Percentiles rank a stretch among this genome's conserved stretches.
These are phyloP conservation scores for Saccharomycopsis malanga DNA, from an alignment of 805 yeast genomes.

Conservation along the genomic window DNA sequence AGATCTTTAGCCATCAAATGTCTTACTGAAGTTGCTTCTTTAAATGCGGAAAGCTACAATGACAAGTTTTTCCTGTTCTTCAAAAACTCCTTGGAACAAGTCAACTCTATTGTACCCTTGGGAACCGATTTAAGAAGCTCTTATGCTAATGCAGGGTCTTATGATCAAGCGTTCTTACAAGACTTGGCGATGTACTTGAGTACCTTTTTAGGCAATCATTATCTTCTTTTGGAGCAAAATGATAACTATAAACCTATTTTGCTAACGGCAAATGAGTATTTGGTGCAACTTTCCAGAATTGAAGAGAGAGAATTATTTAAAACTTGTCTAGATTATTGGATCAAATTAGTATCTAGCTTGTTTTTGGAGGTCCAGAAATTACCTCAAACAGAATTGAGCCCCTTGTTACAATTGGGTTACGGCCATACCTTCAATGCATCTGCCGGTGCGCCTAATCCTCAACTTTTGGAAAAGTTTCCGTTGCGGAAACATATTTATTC, in stretches of 20 bases:
- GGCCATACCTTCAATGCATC: constrained; percentile 35
- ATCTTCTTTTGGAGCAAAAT: constrained; percentile 50
- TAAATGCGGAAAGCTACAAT: constrained; percentile 47
- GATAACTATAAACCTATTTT: constrained; percentile 53
- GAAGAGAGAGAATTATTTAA: constrained; percentile 96
- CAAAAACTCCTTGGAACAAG: constrained; percentile 62
- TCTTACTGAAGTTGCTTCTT: constrained; percentile 79
- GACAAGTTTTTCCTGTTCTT: constrained; percentile 62
- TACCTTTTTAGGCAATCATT: constrained; percentile 74
- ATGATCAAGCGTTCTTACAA: constrained; percentile 90
- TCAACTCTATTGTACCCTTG: constrained; percentile 63
- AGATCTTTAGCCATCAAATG: constrained; percentile 85
- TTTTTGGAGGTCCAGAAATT: constrained; percentile 79
- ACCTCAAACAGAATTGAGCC: constrained; percentile 65
- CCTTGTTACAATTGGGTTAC: constrained; percentile 62
- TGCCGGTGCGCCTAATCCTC: constrained; percentile 86
- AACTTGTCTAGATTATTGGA: constrained; percentile 94
- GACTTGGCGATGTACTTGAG: constrained; percentile 91
- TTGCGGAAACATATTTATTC: constrained; percentile 80
- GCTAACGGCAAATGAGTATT: constrained; percentile 67
- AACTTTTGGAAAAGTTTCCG: constrained; percentile 65
- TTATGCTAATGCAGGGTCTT: constrained; percentile 67
- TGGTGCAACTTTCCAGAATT: constrained; percentile 78
- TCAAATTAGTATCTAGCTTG: constrained; percentile 71
- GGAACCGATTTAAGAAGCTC: constrained; percentile 62